Evolutionary conservation across 164 flowering plant species (phyloP).

Genomic region (Magnolia officinalis): DNA sequence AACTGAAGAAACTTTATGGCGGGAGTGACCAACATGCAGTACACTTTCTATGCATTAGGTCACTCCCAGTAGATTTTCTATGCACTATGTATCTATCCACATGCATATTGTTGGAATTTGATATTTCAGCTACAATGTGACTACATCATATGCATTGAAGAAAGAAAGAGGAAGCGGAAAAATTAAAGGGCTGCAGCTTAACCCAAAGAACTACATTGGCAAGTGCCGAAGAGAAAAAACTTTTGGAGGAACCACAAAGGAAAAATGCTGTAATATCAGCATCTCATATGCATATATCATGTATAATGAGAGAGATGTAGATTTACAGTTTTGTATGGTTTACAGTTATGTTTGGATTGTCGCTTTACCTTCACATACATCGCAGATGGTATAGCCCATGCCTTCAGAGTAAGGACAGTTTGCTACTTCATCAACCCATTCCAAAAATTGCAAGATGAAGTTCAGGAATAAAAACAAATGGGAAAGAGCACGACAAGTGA

Average conservation of each 20-base stretch:
- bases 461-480: neutral
- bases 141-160: no score
- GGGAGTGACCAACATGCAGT: no score
- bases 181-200: no score
- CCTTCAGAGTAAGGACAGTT: slow-evolving; percentile 93
- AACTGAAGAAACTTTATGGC: no score
- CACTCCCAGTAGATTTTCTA: no score
- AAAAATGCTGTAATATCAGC: neutral
- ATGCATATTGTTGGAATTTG: no score
- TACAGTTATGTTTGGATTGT: neutral
- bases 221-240: no score
- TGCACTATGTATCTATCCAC: no score
- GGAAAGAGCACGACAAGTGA: neutral
- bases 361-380: slow-evolving; percentile 58
- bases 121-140: no score
- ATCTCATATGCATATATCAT: neutral
- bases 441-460: slow-evolving; percentile 74
- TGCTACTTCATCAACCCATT: slow-evolving; percentile 77
- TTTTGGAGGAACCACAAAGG: neutral
- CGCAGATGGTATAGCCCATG: slow-evolving; percentile 61
- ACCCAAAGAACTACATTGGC: no score
- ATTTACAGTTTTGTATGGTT: neutral
- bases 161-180: no score
- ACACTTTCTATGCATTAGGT: no score
- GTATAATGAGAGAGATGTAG: neutral